A percentile compares a stretch with the other conserved stretches of the same genome.
phyloP scores from a whole-genome alignment of 768 basidiomycete genomes.

The Saitozyma podzolica region DNA sequence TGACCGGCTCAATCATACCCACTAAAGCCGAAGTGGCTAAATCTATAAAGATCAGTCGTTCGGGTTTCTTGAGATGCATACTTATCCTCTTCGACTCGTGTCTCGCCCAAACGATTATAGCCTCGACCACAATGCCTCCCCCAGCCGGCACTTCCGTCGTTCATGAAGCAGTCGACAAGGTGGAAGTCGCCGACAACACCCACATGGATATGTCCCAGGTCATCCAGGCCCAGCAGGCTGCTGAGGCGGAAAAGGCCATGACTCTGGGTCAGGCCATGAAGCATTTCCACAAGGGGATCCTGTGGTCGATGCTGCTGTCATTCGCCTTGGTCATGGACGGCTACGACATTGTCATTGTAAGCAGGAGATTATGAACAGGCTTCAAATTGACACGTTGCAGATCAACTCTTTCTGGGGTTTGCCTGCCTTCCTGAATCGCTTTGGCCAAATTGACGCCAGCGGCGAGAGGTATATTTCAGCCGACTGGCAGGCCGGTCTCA shows the following conservation, averaged over 20 bases:
- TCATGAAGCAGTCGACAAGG: too few species aligned
- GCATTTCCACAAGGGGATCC: not conserved
- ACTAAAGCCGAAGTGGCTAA: too few species aligned
- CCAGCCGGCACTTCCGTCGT: too few species aligned
- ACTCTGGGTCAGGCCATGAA: slow-evolving; percentile 2
- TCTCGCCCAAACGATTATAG: too few species aligned
- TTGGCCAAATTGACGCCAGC: not conserved
- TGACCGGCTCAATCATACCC: too few species aligned
- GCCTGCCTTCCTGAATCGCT: not conserved
- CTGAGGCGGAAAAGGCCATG: slow-evolving; percentile 7
- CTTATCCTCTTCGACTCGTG: too few species aligned
- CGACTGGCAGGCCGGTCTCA: slow-evolving; percentile 50
- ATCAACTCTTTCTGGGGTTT: not conserved
- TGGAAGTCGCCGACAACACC: not conserved
- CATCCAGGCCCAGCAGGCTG: slow-evolving; percentile 6
- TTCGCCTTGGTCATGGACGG: slow-evolving; percentile 26
- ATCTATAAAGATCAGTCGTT: too few species aligned
- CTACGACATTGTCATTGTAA: slow-evolving; percentile 21
- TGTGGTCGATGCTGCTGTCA: slow-evolving; percentile 15
- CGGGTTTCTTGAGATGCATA: too few species aligned
- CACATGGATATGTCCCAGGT: slow-evolving; percentile 10
- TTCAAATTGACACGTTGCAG: not conserved
- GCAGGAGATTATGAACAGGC: not conserved
- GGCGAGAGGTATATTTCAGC: slow-evolving; percentile 42
- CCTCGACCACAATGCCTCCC: too few species aligned